Evolutionary conservation across 352 stramenopile species (phyloP), one percentile per base, ranked within the genome.

Genomic region (Phytopythium sindhum): DNA sequence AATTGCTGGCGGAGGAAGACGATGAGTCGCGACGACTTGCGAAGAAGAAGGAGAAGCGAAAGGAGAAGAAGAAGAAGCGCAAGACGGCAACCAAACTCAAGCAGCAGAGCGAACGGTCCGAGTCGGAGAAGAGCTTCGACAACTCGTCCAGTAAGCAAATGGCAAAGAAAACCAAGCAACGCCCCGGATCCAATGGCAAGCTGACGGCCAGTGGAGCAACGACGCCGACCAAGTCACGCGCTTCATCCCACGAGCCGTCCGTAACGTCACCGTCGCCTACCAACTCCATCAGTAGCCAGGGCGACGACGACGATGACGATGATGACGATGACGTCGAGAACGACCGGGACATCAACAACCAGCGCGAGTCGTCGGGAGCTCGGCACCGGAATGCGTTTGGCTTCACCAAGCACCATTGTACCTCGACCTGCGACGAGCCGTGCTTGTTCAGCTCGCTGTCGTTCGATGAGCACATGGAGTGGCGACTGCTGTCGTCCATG

Each of bases 21-120:
- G 84, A 93, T 52, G 86, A 95, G 61, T 88, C 73, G 60, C 69
- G 78, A 44, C 84, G 84, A 23, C 60, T 92, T 33, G 84, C 77
- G 2, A 89, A 91, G 69, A 95, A 93, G 64, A 95, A 95, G 54
- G 86, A 95, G 50, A 95, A 95, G 74, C 77, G 77, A 45, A 95
- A 95, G 61, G 86, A 93, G 63, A 95, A 95, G 65, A 95, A 93
- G 74, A 95, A 95, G 63, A 95, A 95, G 47, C 83, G 86, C 42
- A 94, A 94, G 67, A 86, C 67, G 26, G 84, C 78, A 6, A 81
- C 83, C 14, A 91, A 93, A 58, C 78, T 84, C 63, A 91, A 91
- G 60, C 76, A 87, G 63, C 56, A 61, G 42, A 53, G 55, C 23
- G 75, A 84, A 64, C 70, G 66, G 10, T 74, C 77, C 3, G 70